phyloP scores from a whole-genome alignment of 208 protist genomes.

The Leishmania guyanensis region DNA sequence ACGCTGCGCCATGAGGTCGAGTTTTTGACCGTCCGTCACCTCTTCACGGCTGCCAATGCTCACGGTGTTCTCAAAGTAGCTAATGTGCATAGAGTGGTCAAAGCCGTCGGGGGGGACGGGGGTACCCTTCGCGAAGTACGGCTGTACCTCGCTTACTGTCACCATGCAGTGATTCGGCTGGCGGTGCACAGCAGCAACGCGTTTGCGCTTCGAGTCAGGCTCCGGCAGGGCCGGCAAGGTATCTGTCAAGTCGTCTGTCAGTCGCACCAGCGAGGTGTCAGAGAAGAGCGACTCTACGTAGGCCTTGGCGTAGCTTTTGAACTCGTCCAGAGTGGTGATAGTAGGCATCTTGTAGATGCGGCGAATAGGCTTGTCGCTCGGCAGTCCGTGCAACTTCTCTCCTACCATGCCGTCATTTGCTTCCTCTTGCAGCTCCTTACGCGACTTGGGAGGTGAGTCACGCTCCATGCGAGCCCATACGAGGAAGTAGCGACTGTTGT shows the following conservation, averaged over 20 bases:
- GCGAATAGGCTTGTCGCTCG: slow-evolving; percentile 54
- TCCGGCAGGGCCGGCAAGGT: slow-evolving; percentile 66
- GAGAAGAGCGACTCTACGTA: slow-evolving; percentile 72
- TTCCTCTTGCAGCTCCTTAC: slow-evolving; percentile 43
- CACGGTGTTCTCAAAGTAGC: slow-evolving; percentile 66
- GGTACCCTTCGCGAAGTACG: slow-evolving; percentile 65
- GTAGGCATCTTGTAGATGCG: slow-evolving; percentile 87
- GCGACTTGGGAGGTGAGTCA: slow-evolving; percentile 30
- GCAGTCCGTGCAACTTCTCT: slow-evolving; percentile 59
- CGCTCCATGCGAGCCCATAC: slow-evolving; percentile 88
- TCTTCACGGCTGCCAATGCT: slow-evolving; percentile 34
- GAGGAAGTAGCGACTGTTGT: slow-evolving; percentile 77
- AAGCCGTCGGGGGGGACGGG: slow-evolving; percentile 53
- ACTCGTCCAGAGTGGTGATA: slow-evolving; percentile 45
- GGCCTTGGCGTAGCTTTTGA: slow-evolving; percentile 58
- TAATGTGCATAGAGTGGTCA: slow-evolving; percentile 69
- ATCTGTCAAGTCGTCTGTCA: slow-evolving; percentile 72
- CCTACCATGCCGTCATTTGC: slow-evolving; percentile 45
- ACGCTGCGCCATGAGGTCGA: slow-evolving; percentile 71
- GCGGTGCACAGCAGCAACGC: slow-evolving; percentile 51
- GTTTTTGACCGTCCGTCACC: slow-evolving; percentile 18
- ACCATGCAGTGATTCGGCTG: slow-evolving; percentile 80
- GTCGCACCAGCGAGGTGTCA: slow-evolving; percentile 57
- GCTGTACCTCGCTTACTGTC: slow-evolving; percentile 76
- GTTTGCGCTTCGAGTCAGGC: slow-evolving; percentile 69